Conservation (phyloP, 495 filamentous ascomycete genomes). For the Xanthoparmelia taractica region DNA sequence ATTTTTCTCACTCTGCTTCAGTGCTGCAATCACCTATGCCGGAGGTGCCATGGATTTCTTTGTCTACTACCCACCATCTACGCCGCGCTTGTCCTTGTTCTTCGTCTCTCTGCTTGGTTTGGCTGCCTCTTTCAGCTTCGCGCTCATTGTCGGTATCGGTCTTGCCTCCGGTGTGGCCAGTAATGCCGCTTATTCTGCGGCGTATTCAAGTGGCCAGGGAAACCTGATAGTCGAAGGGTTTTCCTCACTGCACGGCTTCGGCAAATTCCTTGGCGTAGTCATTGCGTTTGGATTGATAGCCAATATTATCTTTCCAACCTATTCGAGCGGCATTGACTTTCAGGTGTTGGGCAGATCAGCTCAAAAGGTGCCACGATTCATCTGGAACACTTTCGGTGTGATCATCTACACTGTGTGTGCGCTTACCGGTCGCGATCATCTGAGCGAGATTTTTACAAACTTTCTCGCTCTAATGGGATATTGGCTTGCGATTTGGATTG, state of each 20-base stretch:
- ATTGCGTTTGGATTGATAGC: slow-evolving; percentile 62
- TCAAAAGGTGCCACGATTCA: slow-evolving; percentile 49
- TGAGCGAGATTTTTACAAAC: slow-evolving; percentile 61
- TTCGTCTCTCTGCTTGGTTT: slow-evolving; percentile 40
- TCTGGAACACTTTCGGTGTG: slow-evolving; percentile 55
- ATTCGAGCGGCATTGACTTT: slow-evolving; percentile 61
- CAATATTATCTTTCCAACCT: slow-evolving; percentile 62
- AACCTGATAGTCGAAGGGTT: slow-evolving; percentile 61
- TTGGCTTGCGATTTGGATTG: slow-evolving; percentile 60
- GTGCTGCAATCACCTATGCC: slow-evolving; percentile 55
- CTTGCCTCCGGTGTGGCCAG: slow-evolving; percentile 54
- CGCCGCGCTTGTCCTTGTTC: slow-evolving; percentile 30
- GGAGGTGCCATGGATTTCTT: slow-evolving; percentile 58
- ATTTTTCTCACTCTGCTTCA: slow-evolving; percentile 61
- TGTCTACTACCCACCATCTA: slow-evolving; percentile 55
- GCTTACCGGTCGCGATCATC: slow-evolving; percentile 51
- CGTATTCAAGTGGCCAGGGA: slow-evolving; percentile 48
- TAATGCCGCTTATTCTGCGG: slow-evolving; percentile 46
- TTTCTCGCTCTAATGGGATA: slow-evolving; percentile 70
- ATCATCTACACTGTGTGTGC: slow-evolving; percentile 58
- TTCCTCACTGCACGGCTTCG: slow-evolving; percentile 55
- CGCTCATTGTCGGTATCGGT: slow-evolving; percentile 59
- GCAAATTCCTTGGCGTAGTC: slow-evolving; percentile 66
- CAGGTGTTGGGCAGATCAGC: slow-evolving; percentile 55
- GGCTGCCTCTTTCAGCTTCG: slow-evolving; percentile 48